phyloP scores from a whole-genome alignment of 192 early-diverging fungal species.

The Kickxella alabastrina region DNA sequence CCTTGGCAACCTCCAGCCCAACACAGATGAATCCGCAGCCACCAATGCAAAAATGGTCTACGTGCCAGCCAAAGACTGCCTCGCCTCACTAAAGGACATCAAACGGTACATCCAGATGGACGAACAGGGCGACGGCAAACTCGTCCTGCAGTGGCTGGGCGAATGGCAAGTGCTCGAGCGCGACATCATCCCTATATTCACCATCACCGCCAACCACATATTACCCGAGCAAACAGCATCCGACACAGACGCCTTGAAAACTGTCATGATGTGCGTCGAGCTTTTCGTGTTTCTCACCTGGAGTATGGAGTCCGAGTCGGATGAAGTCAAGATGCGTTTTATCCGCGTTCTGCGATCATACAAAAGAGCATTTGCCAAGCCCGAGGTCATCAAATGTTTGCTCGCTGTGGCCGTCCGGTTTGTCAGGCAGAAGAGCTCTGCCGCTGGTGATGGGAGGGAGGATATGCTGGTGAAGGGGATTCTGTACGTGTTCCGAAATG shows the following conservation, averaged over 20 bases:
- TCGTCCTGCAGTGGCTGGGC: conserved; percentile 63
- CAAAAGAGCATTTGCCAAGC: conserved; percentile 64
- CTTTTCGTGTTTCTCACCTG: conserved; percentile 87
- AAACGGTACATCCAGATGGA: conserved; percentile 80
- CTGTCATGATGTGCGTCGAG: conserved; percentile 59
- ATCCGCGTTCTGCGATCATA: conserved; percentile 60
- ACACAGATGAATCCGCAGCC: conserved; percentile 5
- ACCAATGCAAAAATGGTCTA: conserved; percentile 51
- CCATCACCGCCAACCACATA: conserved; percentile 38
- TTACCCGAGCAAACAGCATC: conserved; percentile 5
- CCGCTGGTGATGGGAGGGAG: conserved; percentile 2
- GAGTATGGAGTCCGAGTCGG: conserved; percentile 61
- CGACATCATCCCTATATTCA: conserved; percentile 77
- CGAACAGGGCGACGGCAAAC: conserved; percentile 58
- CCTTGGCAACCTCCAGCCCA: conserved; percentile 70
- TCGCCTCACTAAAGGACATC: conserved; percentile 81
- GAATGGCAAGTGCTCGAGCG: conserved; percentile 70
- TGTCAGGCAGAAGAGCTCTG: conserved; percentile 15
- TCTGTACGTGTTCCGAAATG: conserved; percentile 73
- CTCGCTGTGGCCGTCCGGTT: conserved; percentile 32
- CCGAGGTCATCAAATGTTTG: conserved; percentile 20
- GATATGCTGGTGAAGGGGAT: conserved; percentile 53
- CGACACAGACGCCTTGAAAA: conserved; percentile 25
- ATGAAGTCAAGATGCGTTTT: conserved; percentile 40
- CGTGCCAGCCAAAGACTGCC: conserved; percentile 75